Base-by-base conservation (phyloP, 2,329 filamentous ascomycete species). In the Colletotrichum euphorbiae region DNA sequence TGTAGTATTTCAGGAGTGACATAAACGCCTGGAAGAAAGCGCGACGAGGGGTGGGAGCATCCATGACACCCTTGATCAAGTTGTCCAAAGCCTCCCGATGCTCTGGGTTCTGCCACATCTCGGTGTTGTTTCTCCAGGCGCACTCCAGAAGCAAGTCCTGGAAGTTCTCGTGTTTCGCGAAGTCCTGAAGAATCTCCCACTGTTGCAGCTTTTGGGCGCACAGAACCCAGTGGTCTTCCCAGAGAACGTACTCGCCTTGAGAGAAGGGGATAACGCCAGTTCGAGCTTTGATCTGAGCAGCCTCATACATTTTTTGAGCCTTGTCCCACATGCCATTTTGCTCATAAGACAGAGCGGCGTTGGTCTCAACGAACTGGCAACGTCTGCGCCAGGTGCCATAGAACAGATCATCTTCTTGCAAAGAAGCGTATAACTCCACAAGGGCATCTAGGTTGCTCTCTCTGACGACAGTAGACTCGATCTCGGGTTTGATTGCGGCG, bases 281-380 rank as follows among this genome's bases (percentile, higher is more conserved):
- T 52, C 97, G 89, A 50, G 97, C 96, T 79, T 98, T 99, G 78
- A 99, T 93, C 79, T 99, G 97, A 0, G 97, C 96, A 63, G 91
- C 91, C 79, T 99, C 96, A 78, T 98, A 99, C 82, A 98, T 91
- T 75, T 93, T 92, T 80, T 99, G 97, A 1, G 97, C 94, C 80
- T 98, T 98, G 75, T 99, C 96, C 97, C 96, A 99, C 88, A 98
- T 97, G 54, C 96, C 96, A 74, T 97, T 97, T 77, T 99, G 97
- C 81, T 99, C 97, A 74, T 98, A 99, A 0, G 96, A 99, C 7
- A 99, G 84, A 1, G 94, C 96, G 13, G 96, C 93, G 76, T 99
- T 99, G 8, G 94, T 98, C 82, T 99, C 97, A 6, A 99, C 92
- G 75, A 97, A 99, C 72, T 97, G 93, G 77, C 94, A 97, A 51